Percentiles rank a stretch among this genome's conserved stretches.
Conservation (phyloP, 2,329 filamentous ascomycete species). For the Trichoderma gracile region DNA sequence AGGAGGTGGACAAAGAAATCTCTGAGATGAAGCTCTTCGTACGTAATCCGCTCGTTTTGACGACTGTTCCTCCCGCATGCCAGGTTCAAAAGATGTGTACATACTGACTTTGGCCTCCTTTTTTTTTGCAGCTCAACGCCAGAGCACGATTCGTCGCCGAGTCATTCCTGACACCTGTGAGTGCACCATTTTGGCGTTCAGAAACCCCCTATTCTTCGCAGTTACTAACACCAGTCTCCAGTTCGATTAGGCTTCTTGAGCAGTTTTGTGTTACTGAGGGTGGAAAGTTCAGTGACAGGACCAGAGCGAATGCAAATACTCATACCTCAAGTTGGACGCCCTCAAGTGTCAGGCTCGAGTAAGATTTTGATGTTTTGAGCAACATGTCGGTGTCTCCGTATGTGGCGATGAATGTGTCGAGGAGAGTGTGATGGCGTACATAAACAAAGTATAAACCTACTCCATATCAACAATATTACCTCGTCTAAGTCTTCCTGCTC, state of each 20-base stretch:
- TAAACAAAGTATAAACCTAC: neutral
- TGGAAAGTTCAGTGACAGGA: neutral
- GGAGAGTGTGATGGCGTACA: neutral
- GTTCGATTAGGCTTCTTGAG: constrained; percentile 38
- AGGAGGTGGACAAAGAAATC: constrained; percentile 99
- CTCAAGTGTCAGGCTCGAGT: neutral
- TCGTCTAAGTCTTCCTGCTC: neutral
- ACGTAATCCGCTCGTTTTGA: constrained; percentile 43
- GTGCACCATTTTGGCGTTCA: neutral
- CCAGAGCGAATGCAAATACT: neutral
- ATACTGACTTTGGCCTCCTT: neutral
- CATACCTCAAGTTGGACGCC: neutral
- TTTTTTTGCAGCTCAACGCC: constrained; percentile 73
- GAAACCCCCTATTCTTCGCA: too few species aligned
- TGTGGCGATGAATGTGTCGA: neutral
- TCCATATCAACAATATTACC: neutral
- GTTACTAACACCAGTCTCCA: constrained; percentile 24
- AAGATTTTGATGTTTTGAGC: neutral
- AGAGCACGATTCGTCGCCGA: constrained; percentile 96
- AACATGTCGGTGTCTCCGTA: neutral
- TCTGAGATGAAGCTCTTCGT: constrained; percentile 99
- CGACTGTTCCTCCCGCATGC: neutral
- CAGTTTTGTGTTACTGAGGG: constrained; percentile 2
- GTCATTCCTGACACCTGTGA: constrained; percentile 92
- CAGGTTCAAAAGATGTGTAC: neutral